These are phyloP conservation scores for Metschnikowia sp. DNA, from an alignment of 805 yeast species.

Conservation along the genomic window DNA sequence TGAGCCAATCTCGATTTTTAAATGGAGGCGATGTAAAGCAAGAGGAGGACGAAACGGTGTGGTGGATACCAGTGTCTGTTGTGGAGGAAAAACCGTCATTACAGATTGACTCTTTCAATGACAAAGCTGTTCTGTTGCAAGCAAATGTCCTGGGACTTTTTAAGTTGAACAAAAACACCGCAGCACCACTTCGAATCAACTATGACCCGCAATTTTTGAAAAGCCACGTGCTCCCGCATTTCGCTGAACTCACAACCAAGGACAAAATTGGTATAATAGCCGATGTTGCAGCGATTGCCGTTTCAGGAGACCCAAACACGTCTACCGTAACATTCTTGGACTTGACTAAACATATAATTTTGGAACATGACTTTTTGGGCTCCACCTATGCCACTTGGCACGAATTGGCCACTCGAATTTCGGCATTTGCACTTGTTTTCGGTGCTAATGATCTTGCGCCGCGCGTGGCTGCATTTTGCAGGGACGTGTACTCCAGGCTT, in stretches of 20 bases:
- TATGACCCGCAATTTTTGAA: constrained; percentile 44
- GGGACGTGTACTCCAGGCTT: constrained; percentile 28
- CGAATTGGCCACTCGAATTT: constrained; percentile 44
- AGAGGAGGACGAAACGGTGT: constrained; percentile 52
- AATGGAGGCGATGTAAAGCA: constrained; percentile 56
- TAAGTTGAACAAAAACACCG: constrained; percentile 49
- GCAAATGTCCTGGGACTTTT: constrained; percentile 23
- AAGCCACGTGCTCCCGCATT: constrained; percentile 36
- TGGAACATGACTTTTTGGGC: constrained; percentile 25
- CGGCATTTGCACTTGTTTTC: constrained; percentile 32
- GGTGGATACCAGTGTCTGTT: constrained; percentile 58
- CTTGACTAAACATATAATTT: constrained; percentile 31
- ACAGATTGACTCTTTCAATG: constrained; percentile 23
- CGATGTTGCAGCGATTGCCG: constrained; percentile 48
- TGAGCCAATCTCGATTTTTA: constrained; percentile 60
- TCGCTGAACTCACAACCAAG: constrained; percentile 38
- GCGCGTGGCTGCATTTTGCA: constrained; percentile 18
- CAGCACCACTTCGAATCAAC: constrained; percentile 53
- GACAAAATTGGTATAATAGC: constrained; percentile 56
- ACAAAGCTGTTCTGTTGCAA: constrained; percentile 9
- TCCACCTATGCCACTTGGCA: constrained; percentile 51
- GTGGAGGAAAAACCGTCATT: background rate
- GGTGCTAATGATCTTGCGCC: constrained; percentile 17
- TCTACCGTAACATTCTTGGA: constrained; percentile 44
- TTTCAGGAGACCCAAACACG: constrained; percentile 37